Evolutionary conservation across 108 stramenopile species (phyloP).

Genomic region (Licmophora abbreviata): DNA sequence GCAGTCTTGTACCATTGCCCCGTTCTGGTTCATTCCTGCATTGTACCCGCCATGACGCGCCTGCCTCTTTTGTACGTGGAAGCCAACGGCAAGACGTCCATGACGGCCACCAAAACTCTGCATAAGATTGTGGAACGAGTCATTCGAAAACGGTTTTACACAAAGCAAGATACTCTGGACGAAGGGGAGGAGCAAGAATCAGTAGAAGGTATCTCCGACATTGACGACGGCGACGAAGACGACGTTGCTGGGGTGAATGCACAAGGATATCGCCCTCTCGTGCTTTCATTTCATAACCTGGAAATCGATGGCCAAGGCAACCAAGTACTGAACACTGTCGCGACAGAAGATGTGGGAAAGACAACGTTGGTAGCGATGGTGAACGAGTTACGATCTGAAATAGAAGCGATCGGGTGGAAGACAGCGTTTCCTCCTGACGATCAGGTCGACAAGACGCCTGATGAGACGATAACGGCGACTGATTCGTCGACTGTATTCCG

Average conservation of each 20-base stretch:
- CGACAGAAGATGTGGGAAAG: conserved; percentile 17
- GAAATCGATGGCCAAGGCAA: conserved; percentile 73
- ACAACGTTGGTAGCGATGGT: conserved; percentile 26
- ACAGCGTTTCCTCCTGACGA: conserved; percentile 49
- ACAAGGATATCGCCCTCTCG: conserved; percentile 37
- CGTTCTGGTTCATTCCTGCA: conserved; percentile 58
- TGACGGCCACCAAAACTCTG: conserved; percentile 17
- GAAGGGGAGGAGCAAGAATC: not conserved
- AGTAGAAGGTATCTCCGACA: not conserved
- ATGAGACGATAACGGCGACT: conserved; percentile 10
- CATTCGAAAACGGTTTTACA: conserved; percentile 30
- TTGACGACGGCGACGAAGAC: conserved; percentile 11
- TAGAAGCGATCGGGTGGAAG: conserved; percentile 43
- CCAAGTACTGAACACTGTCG: conserved; percentile 47
- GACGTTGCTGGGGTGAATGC: not conserved
- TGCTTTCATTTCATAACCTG: conserved; percentile 56
- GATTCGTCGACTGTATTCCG: conserved; percentile 42
- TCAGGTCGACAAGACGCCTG: conserved; percentile 21
- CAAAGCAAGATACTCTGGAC: conserved; percentile 1
- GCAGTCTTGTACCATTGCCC: conserved; percentile 78
- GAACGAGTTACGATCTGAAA: conserved; percentile 29
- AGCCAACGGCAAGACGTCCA: conserved; percentile 10
- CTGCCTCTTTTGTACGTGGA: conserved; percentile 63
- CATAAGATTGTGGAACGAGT: conserved; percentile 32
- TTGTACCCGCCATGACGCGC: conserved; percentile 47